A percentile compares a stretch with the other conserved stretches of the same genome.
These are phyloP conservation scores for Nicotiana rustica DNA, from an alignment of 305 asterid species.

Conservation along the genomic window DNA sequence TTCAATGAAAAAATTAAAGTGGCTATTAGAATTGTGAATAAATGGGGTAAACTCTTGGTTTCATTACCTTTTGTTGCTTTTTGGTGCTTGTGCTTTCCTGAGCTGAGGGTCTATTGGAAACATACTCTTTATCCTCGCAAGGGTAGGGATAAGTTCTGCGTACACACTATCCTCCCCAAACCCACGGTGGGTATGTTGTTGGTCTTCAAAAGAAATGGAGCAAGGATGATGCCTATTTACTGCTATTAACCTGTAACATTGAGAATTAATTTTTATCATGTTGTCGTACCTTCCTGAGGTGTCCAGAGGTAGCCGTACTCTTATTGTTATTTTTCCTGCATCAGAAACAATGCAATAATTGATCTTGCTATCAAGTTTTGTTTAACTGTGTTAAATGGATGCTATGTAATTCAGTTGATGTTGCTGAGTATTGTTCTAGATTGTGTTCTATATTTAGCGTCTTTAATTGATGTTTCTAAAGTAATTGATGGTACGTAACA, in stretches of 20 bases:
- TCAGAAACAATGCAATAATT: background rate
- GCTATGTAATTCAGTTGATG: background rate
- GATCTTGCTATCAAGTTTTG: background rate
- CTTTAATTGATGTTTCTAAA: background rate
- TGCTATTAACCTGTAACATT: background rate
- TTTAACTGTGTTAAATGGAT: background rate
- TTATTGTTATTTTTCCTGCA: background rate
- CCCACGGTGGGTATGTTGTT: too few species aligned
- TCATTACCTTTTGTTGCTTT: background rate
- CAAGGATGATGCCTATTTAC: background rate
- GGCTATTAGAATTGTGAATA: background rate
- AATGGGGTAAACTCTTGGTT: background rate
- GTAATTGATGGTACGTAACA: background rate
- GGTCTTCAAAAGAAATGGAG: background rate
- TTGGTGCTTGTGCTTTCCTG: too few species aligned
- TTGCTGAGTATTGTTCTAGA: background rate
- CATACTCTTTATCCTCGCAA: too few species aligned
- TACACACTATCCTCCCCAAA: too few species aligned
- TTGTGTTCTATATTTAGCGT: background rate
- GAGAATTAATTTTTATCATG: background rate
- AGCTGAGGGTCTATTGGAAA: too few species aligned
- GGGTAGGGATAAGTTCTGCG: too few species aligned
- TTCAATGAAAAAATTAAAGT: too few species aligned
- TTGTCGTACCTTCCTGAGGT: background rate
- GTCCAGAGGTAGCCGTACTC: background rate